Conservation (phyloP, 2,329 filamentous ascomycete genomes). For the Akanthomyces dipterigenus region DNA sequence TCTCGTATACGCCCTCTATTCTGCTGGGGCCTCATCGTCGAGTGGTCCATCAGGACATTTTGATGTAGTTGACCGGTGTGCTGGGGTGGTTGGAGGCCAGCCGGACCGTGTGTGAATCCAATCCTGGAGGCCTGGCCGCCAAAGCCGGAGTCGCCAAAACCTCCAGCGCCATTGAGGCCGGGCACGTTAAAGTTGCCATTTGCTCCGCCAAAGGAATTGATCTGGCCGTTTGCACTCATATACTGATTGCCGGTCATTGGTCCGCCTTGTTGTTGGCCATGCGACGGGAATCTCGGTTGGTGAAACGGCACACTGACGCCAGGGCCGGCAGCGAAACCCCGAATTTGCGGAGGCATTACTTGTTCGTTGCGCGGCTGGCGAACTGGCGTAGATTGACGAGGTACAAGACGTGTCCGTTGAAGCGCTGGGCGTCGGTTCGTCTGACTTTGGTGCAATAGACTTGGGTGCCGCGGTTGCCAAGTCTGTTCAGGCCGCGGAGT, state of each 20-base stretch:
- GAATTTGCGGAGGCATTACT: slow-evolving; percentile 32
- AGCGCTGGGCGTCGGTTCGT: background rate
- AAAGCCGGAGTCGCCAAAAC: slow-evolving; percentile 63
- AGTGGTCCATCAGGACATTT: slow-evolving; percentile 35
- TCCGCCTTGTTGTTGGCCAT: slow-evolving; percentile 42
- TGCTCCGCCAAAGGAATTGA: slow-evolving; percentile 57
- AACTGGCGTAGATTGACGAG: background rate
- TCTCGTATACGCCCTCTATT: slow-evolving; percentile 86
- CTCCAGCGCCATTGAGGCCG: slow-evolving; percentile 49
- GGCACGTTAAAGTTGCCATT: slow-evolving; percentile 53
- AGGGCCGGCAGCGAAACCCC: slow-evolving; percentile 32
- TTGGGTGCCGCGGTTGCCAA: background rate
- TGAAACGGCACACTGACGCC: slow-evolving; percentile 34
- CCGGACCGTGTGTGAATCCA: slow-evolving; percentile 63
- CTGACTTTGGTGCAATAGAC: background rate
- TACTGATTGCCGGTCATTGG: slow-evolving; percentile 64
- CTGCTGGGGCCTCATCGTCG: slow-evolving; percentile 38
- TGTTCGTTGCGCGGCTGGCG: background rate
- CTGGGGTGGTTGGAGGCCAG: slow-evolving; percentile 54
- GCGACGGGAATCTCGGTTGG: slow-evolving; percentile 45
- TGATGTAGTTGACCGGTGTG: slow-evolving; percentile 39
- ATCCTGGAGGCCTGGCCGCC: slow-evolving; percentile 83
- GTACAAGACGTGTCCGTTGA: background rate
- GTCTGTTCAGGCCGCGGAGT: background rate
- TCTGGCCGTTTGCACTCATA: slow-evolving; percentile 58